Percentiles rank a stretch among this genome's conserved stretches.
Conservation (phyloP, 352 stramenopile genomes). For the Pythium pectinolyticum region DNA sequence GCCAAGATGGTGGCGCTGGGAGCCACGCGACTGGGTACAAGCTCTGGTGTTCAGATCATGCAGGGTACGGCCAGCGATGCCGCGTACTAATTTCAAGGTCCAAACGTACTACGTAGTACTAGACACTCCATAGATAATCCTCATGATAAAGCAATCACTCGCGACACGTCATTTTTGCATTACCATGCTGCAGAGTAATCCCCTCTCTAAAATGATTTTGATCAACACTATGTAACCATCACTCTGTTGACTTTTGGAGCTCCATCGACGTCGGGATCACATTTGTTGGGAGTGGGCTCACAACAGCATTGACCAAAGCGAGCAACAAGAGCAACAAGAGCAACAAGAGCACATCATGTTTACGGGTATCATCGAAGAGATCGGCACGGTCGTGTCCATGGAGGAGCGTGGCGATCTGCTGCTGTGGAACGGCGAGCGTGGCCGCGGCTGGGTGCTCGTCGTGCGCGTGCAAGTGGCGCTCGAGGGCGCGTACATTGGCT, state of each 20-base stretch:
- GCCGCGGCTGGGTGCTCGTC: slow-evolving; percentile 88
- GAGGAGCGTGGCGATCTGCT: slow-evolving; percentile 89
- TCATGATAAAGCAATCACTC: neutral
- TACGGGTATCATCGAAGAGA: slow-evolving; percentile 98
- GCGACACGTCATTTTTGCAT: neutral
- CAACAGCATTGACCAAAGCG: neutral
- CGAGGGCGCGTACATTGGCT: slow-evolving; percentile 88
- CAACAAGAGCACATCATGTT: slow-evolving; percentile 81
- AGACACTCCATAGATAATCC: no score
- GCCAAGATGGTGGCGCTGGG: slow-evolving; percentile 70
- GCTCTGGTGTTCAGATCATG: slow-evolving; percentile 65
- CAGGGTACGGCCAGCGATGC: slow-evolving; percentile 37
- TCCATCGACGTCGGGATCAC: neutral
- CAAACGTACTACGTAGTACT: neutral
- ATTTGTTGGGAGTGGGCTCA: neutral
- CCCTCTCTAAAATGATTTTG: slow-evolving; percentile 13
- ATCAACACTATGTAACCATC: no score
- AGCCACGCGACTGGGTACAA: slow-evolving; percentile 69
- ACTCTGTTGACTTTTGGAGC: slow-evolving; percentile 6
- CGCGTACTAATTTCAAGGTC: slow-evolving; percentile 23
- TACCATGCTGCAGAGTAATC: slow-evolving; percentile 2
- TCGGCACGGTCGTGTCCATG: slow-evolving; percentile 93
- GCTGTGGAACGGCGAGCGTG: slow-evolving; percentile 95
- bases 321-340: slow-evolving; percentile 23
- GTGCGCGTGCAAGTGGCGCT: slow-evolving; percentile 79